phyloP scores from a whole-genome alignment of 177 flowering plant genomes.

The Vitis hybrid region DNA sequence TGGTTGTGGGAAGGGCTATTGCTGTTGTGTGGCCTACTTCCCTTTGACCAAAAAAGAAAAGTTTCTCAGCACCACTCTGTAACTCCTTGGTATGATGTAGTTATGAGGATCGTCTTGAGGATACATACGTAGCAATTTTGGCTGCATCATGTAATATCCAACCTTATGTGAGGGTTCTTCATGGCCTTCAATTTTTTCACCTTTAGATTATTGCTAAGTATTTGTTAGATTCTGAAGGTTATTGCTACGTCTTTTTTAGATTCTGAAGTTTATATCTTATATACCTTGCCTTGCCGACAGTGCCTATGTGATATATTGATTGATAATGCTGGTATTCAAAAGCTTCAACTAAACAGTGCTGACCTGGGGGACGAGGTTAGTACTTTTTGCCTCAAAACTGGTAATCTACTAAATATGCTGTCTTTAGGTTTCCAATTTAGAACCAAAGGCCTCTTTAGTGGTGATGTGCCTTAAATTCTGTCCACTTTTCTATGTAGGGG shows the following conservation, averaged over 20 bases:
- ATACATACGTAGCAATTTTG: too few relatives aligned
- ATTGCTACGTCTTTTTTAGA: background rate
- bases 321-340: constrained; percentile 65
- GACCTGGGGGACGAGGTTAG: constrained; percentile 92
- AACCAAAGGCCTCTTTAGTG: background rate
- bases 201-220: too few relatives aligned
- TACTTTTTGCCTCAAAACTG: constrained; percentile 7
- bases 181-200: too few relatives aligned
- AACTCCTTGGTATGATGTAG: background rate
- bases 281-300: constrained; percentile 39
- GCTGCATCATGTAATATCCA: too few relatives aligned
- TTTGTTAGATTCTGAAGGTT: background rate
- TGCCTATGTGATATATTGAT: constrained; percentile 63
- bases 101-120: background rate
- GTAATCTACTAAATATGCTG: constrained; percentile 4
- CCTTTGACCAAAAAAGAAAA: too few relatives aligned
- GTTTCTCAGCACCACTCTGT: background rate
- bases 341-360: constrained; percentile 84
- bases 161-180: too few relatives aligned
- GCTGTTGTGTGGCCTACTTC: too few relatives aligned
- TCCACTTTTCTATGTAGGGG: constrained; percentile 56
- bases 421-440: background rate
- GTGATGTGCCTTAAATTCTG: constrained; percentile 1
- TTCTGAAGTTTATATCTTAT: background rate
- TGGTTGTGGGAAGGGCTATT: too few relatives aligned